phyloP scores from a whole-genome alignment of 306 rosid species.

The Albizia julibrissin region DNA sequence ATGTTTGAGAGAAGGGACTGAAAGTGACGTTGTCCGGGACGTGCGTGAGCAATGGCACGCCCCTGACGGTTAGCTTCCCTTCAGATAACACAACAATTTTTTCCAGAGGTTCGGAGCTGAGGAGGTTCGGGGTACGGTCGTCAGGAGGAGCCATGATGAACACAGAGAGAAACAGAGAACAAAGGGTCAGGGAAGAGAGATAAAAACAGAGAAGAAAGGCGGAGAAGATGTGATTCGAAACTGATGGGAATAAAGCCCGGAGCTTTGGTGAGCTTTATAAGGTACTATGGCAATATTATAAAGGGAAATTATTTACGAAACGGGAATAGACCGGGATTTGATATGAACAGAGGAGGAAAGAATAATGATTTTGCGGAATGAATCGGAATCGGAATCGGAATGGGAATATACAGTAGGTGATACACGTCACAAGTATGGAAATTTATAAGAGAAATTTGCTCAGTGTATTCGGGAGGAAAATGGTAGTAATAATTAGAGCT shows the following conservation, averaged over 20 bases:
- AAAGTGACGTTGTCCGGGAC: constrained; percentile 76
- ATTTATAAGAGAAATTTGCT: not conserved
- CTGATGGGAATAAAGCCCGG: not conserved
- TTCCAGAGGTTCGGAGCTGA: constrained; percentile 28
- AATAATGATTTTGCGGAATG: too few species aligned
- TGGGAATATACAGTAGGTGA: constrained; percentile 1
- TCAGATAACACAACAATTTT: constrained; percentile 44
- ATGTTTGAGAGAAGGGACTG: constrained; percentile 48
- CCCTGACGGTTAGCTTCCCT: constrained; percentile 53
- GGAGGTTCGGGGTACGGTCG: constrained; percentile 29
- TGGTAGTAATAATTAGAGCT: too few species aligned
- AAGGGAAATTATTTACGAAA: not conserved
- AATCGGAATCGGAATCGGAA: not conserved
- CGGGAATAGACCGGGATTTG: not conserved
- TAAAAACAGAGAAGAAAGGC: not conserved
- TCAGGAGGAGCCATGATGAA: constrained; percentile 77
- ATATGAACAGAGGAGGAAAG: not conserved
- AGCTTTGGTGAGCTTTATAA: not conserved
- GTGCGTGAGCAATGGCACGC: constrained; percentile 57
- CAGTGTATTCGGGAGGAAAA: not conserved
- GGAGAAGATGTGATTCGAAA: not conserved
- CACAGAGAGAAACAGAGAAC: not conserved
- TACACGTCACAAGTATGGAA: constrained; percentile 4
- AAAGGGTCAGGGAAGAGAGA: not conserved
- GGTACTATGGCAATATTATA: not conserved